A percentile compares a stretch with the other conserved stretches of the same genome.
phyloP scores from a whole-genome alignment of 352 stramenopile genomes.

The Globisporangium ultimum region DNA sequence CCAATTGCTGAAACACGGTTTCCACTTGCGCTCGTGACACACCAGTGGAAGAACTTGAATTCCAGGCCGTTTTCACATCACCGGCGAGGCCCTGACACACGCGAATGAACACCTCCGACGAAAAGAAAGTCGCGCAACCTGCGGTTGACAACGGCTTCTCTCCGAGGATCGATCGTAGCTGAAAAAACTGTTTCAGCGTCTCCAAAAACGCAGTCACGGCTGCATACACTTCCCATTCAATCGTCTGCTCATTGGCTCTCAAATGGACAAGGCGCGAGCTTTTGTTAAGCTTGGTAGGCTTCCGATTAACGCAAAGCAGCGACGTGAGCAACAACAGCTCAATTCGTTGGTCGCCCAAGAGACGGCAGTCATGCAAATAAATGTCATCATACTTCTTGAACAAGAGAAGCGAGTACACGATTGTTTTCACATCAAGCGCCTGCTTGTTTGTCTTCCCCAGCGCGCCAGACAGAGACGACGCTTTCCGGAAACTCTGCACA shows the following conservation, averaged over 20 bases:
- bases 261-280: not conserved
- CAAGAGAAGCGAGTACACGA: conserved; percentile 53
- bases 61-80: conserved; percentile 13
- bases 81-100: conserved; percentile 26
- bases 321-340: conserved; percentile 62
- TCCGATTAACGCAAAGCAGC: conserved; percentile 30
- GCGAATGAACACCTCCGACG: conserved; percentile 56
- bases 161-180: conserved; percentile 46
- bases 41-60: not conserved
- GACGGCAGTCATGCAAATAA: conserved; percentile 22
- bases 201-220: conserved; percentile 46
- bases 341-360: conserved; percentile 36
- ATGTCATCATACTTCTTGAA: conserved; percentile 45
- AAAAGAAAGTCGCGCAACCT: conserved; percentile 56
- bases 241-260: conserved; percentile 17
- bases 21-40: conserved; percentile 30
- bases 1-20: conserved; percentile 1
- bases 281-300: conserved; percentile 19
- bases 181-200: conserved; percentile 51
- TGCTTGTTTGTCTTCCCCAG: conserved; percentile 38
- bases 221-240: conserved; percentile 54
- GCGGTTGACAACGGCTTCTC: conserved; percentile 30
- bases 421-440: conserved; percentile 34
- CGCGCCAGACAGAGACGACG: conserved; percentile 19
- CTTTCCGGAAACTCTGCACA: conserved; percentile 24